These are phyloP conservation scores for Naematelia encephala DNA, from an alignment of 768 basidiomycete genomes.

Conservation along the genomic window DNA sequence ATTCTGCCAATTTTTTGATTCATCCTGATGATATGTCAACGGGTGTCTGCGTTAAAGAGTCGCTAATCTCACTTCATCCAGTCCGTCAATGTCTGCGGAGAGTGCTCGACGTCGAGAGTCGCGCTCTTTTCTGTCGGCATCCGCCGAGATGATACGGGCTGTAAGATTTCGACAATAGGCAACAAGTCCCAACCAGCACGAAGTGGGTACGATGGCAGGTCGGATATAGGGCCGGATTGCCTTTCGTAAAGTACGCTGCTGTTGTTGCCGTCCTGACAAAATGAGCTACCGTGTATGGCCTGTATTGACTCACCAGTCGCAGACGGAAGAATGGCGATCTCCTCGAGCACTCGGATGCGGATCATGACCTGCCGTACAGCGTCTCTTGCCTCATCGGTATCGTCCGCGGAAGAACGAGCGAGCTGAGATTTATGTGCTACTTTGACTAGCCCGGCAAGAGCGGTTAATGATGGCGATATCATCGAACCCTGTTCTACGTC, in stretches of 20 bases:
- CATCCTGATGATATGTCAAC: not conserved
- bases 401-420: not conserved
- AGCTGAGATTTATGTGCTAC: not conserved
- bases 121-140: constrained; percentile 12
- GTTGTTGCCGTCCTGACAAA: constrained; percentile 39
- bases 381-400: not conserved
- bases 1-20: constrained; percentile 64
- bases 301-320: constrained; percentile 23
- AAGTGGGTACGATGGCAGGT: constrained; percentile 11
- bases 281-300: not conserved
- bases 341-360: constrained; percentile 13
- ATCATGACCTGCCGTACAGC: not conserved
- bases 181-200: constrained; percentile 20
- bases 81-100: constrained; percentile 29
- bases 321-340: constrained; percentile 21
- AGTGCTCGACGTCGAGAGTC: constrained; percentile 19
- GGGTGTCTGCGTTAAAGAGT: not conserved
- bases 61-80: constrained; percentile 26
- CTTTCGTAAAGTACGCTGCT: constrained; percentile 30
- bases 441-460: not conserved
- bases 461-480: not conserved
- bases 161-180: constrained; percentile 14
- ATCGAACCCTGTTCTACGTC: not conserved
- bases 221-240: constrained; percentile 15
- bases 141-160: constrained; percentile 24